Base-by-base conservation (phyloP, 1,284 basidiomycete genomes). In the Testicularia cyperi region DNA sequence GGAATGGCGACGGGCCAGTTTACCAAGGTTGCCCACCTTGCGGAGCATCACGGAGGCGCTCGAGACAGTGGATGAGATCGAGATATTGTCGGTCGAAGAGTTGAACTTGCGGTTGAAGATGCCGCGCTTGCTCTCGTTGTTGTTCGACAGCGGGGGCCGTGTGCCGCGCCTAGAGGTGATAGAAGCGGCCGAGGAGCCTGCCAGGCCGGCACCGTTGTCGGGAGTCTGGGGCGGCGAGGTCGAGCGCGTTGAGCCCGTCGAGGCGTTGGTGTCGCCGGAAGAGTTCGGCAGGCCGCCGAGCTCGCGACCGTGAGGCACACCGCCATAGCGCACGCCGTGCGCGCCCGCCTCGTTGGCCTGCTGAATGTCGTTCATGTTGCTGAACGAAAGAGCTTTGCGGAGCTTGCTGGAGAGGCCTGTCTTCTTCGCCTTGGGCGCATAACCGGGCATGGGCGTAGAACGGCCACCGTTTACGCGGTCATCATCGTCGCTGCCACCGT, bases 31-130 rank as follows among this genome's bases (percentile, higher is more conserved):
- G 22, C 94, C 92, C 39, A 98, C 85, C 80, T 95, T 97, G 68
- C 94, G 85, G 70, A 98, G 94, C 85, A 98, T 95, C 77, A 97
- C 88, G 47, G 88, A 91, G 7, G 92, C 94, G 43, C 88, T 91
- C 55, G 88, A 90, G 66, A 96, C 92, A 31, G 94, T 96, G n/a
- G 90, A 94, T 23, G 88, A 89, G 38, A 98, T 84, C 24, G 91
- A 95, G 58, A 98, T 94, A 78, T 98, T 98, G 78, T 98, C 92
- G 32, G 92, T 95, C 45, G 88, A 91, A 37, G 88, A 86, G 77
- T 98, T 97, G 71, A 91, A 80, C 65, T 88, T 86, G 62, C 88
- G 86, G 78, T 92, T 94, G 82, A 98, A 92, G 58, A 94, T 77
- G 30, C 38, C 87, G 83, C 72, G 63, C 44, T 69, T 70, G 38